These are phyloP conservation scores for Cladobotryum protrusum DNA, from an alignment of 2,329 filamentous ascomycete genomes.

Conservation along the genomic window DNA sequence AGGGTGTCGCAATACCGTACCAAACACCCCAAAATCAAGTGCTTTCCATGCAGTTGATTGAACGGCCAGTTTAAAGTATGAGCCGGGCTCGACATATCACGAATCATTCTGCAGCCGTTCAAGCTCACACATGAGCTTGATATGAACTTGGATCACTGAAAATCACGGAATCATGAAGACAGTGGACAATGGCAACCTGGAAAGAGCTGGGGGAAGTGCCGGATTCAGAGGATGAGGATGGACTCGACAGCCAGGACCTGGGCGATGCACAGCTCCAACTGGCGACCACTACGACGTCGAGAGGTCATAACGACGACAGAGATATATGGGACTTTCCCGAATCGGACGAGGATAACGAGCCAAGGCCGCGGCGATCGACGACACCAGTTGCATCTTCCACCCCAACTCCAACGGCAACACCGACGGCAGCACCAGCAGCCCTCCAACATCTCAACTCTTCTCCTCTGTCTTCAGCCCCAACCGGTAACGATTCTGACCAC, in stretches of 20 bases:
- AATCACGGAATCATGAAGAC: slow-evolving; percentile 21
- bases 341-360: slow-evolving; percentile 23
- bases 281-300: not conserved
- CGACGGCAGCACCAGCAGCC: not conserved
- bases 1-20: no score
- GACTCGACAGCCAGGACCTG: slow-evolving; percentile 32
- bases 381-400: not conserved
- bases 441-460: slow-evolving; percentile 22
- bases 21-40: no score
- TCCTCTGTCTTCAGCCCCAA: slow-evolving; percentile 28
- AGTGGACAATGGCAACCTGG: slow-evolving; percentile 39
- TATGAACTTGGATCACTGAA: no score
- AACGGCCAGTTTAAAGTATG: no score
- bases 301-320: not conserved
- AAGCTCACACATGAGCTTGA: no score
- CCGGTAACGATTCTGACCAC: slow-evolving; percentile 16
- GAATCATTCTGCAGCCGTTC: no score
- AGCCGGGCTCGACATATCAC: no score
- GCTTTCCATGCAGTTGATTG: no score
- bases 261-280: not conserved
- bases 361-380: slow-evolving; percentile 6
- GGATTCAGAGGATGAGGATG: slow-evolving; percentile 45
- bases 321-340: slow-evolving; percentile 13
- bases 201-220: slow-evolving; percentile 46
- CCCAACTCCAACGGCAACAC: not conserved